phyloP scores from a whole-genome alignment of 2,329 filamentous ascomycete genomes.

The Rhynchosporium secalis region DNA sequence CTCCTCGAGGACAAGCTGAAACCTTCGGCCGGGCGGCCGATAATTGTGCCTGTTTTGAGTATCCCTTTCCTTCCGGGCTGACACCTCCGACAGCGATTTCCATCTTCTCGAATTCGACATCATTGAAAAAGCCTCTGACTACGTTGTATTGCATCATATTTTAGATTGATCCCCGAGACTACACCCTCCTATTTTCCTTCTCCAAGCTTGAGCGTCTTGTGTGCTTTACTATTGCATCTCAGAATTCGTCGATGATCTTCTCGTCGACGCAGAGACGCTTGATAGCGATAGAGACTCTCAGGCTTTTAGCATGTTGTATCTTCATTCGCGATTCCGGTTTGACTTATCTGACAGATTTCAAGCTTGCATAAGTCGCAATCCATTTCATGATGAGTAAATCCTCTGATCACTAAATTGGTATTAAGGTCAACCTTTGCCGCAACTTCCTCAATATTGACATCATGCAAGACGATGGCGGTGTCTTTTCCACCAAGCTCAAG shows the following conservation, averaged over 20 bases:
- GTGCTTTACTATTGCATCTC: slow-evolving; percentile 26
- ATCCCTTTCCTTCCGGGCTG: slow-evolving; percentile 46
- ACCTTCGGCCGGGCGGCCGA: slow-evolving; percentile 56
- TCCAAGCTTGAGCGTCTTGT: slow-evolving; percentile 24
- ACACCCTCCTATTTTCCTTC: slow-evolving; percentile 23
- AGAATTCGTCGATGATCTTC: slow-evolving; percentile 29
- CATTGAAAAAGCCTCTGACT: slow-evolving; percentile 55
- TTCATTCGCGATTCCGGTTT: background rate
- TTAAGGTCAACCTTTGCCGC: slow-evolving; percentile 35
- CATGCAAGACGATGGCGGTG: slow-evolving; percentile 60
- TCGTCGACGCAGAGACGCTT: slow-evolving; percentile 33
- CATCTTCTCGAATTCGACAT: slow-evolving; percentile 55
- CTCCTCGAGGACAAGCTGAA: slow-evolving; percentile 59
- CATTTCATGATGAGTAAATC: slow-evolving; percentile 4
- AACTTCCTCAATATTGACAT: slow-evolving; percentile 50
- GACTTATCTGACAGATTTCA: slow-evolving; percentile 45
- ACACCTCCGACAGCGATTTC: slow-evolving; percentile 50
- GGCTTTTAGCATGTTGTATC: slow-evolving; percentile 53
- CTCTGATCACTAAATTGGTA: slow-evolving; percentile 22
- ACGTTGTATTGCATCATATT: slow-evolving; percentile 39
- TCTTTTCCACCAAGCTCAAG: slow-evolving; percentile 66
- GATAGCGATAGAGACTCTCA: slow-evolving; percentile 32
- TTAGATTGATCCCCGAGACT: slow-evolving; percentile 30
- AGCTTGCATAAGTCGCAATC: slow-evolving; percentile 50
- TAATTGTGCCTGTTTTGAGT: slow-evolving; percentile 58